Evolutionary conservation across 2,329 filamentous ascomycete species (phyloP).

Genomic region (Sclerotinia spermophila): DNA sequence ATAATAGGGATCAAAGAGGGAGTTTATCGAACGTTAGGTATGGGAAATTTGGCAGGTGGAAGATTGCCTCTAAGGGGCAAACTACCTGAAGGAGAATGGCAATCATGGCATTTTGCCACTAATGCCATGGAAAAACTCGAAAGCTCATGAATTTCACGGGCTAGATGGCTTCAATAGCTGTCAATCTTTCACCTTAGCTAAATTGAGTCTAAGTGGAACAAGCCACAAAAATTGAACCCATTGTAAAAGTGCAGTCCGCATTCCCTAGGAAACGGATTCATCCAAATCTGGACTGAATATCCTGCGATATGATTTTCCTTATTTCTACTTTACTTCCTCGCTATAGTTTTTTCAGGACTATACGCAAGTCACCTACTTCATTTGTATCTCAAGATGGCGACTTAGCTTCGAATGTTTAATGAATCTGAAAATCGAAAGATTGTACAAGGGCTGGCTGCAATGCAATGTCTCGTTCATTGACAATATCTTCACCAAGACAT

Average conservation of each 20-base stretch:
- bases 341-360: not conserved
- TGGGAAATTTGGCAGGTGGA: constrained; percentile 55
- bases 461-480: not conserved
- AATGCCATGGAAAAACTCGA: not conserved
- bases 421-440: not conserved
- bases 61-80: constrained; percentile 55
- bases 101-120: constrained; percentile 11
- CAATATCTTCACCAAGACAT: not conserved
- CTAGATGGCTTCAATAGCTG: not conserved
- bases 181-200: not conserved
- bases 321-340: not conserved
- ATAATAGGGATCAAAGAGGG: constrained; percentile 58
- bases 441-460: not conserved
- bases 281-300: not conserved
- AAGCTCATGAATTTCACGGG: not conserved
- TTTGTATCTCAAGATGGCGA: not conserved
- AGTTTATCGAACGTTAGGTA: constrained; percentile 50
- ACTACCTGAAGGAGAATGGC: constrained; percentile 51
- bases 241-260: not conserved
- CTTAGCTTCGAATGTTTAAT: not conserved
- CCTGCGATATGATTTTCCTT: not conserved
- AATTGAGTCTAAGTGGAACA: not conserved
- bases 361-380: not conserved
- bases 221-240: not conserved
- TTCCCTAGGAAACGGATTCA: not conserved